Percentiles rank a stretch among this genome's conserved stretches.
These are phyloP conservation scores for Handroanthus guayacan DNA, from an alignment of 257 asterid species.

Conservation along the genomic window DNA sequence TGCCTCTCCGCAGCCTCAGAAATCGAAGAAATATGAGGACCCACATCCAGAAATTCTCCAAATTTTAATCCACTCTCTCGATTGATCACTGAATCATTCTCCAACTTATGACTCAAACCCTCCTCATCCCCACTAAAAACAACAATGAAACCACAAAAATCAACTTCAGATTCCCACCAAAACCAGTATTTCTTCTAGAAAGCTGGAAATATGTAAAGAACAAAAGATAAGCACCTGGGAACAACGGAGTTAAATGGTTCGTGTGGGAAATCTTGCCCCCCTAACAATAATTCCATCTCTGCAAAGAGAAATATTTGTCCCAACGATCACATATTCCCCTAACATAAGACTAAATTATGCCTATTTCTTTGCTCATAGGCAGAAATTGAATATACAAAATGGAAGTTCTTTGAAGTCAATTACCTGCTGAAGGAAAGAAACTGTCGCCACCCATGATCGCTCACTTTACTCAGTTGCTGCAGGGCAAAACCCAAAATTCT, in stretches of 20 bases:
- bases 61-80: conserved; percentile 32
- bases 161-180: conserved; percentile 1
- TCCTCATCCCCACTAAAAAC: conserved; percentile 43
- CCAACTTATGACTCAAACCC: conserved; percentile 37
- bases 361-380: too few relatives aligned
- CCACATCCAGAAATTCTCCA: conserved; percentile 33
- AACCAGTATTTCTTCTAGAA: conserved; percentile 1
- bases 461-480: neutral
- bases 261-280: conserved; percentile 33
- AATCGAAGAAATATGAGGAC: conserved; percentile 32
- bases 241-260: conserved; percentile 30
- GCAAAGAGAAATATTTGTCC: conserved; percentile 32
- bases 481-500: conserved; percentile 8
- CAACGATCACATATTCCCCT: neutral
- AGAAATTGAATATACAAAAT: neutral
- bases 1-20: conserved; percentile 52
- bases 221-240: conserved; percentile 43
- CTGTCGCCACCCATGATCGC: conserved; percentile 65
- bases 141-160: conserved; percentile 15
- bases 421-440: conserved; percentile 47
- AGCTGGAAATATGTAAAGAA: neutral
- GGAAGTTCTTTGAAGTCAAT: neutral
- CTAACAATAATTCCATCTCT: conserved; percentile 50
- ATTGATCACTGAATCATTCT: conserved; percentile 34
- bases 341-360: neutral